Percentiles rank a stretch among this genome's conserved stretches.
phyloP scores from a whole-genome alignment of 345 rosid species.

The Trapa incisa region DNA sequence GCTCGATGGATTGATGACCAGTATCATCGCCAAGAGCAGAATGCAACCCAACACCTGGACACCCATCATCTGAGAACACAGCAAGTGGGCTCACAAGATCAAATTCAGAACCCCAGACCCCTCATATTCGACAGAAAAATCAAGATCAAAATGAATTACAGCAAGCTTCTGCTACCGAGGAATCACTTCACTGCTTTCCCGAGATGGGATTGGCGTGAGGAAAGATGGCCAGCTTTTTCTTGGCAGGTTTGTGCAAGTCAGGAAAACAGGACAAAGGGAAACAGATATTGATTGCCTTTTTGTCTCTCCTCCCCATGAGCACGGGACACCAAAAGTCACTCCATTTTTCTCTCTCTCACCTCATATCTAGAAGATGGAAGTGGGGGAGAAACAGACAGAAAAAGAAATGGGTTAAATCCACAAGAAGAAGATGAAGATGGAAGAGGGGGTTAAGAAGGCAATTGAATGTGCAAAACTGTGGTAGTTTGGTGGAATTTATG shows the following conservation, averaged over 20 bases:
- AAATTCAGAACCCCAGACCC: not conserved
- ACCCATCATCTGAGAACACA: conserved; percentile 37
- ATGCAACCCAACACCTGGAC: conserved; percentile 30
- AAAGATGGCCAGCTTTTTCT: not conserved
- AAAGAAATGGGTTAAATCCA: not conserved
- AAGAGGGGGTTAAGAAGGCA: not conserved
- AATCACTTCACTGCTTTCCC: too few species aligned
- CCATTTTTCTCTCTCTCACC: not conserved
- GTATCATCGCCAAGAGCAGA: conserved; percentile 37
- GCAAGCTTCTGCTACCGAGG: not conserved
- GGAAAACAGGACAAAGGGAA: not conserved
- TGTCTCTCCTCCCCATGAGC: not conserved
- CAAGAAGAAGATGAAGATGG: not conserved
- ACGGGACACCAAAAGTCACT: not conserved
- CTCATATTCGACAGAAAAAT: not conserved
- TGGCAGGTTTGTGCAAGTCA: not conserved
- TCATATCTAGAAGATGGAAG: not conserved
- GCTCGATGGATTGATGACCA: conserved; percentile 11
- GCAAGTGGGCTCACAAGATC: not conserved
- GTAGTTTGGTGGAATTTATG: conserved; percentile 7
- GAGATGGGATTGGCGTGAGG: not conserved
- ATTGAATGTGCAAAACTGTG: not conserved
- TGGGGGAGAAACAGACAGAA: not conserved
- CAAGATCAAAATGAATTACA: not conserved
- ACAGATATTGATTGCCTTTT: not conserved